Base-by-base conservation (phyloP, 495 filamentous ascomycete genomes). In the Hypoxylon rickii region DNA sequence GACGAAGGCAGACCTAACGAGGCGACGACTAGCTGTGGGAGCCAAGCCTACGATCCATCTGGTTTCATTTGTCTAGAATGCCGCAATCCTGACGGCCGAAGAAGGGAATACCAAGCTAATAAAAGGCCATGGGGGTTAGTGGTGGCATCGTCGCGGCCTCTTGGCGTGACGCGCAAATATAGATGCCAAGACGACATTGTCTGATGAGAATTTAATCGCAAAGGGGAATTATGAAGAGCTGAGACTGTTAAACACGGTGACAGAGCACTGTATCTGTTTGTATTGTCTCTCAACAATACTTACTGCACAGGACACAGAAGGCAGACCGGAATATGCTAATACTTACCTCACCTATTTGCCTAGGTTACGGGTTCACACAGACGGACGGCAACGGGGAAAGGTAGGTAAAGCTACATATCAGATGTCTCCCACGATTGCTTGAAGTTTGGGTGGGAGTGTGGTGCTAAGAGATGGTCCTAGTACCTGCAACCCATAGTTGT, bases 31-130 rank as follows among this genome's bases (percentile, higher is more conserved):
- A 42, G 32, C 10, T 22, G 18, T 18, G 18, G 44, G 41, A 48
- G 58, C 52, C 47, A 52, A 51, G 58, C 41, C 50, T 54, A 42
- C 26, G 50, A 29, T 40, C 56, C 57, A 66, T 66, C 61, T 75
- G 66, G 69, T 67, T 65, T 72, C 65, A 67, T 68, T 66, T 74
- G 61, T 65, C 51, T 54, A 41, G 56, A 57, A 64, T 49, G 51
- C 26, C 40, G 41, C 48, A 46, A 51, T 58, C 50, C 54, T 58
- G 39, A 41, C 38, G 43, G 40, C 53, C 43, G 32, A 50, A 22
- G 24, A 44, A 42, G 51, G 43, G 39, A 51, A 44, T 19, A 34
- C 12, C 44, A 13, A 34, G 40, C 39, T 46, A 43, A 33, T 45
- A 51, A 39, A 50, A 15, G 34, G 13, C 33, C 13, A 32, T 45